Conservation (phyloP, 2,329 filamentous ascomycete genomes). For the Davidsoniella australis region DNA sequence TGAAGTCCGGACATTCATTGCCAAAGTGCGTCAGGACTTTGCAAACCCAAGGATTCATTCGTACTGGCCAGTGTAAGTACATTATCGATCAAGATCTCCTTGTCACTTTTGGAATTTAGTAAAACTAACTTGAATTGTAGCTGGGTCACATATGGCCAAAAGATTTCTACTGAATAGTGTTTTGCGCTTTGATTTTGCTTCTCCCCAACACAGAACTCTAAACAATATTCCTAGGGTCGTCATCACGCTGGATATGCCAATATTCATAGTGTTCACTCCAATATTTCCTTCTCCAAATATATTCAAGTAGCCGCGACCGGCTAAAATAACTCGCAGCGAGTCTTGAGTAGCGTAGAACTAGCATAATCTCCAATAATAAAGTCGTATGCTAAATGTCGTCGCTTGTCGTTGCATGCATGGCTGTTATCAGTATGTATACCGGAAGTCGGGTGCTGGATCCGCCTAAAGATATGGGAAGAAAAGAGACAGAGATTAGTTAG, state of each 20-base stretch:
- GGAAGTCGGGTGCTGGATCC: slow-evolving; percentile 12
- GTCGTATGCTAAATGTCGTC: no score
- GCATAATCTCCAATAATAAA: no score
- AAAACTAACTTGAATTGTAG: neutral
- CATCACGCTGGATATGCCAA: no score
- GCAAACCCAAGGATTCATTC: slow-evolving; percentile 16
- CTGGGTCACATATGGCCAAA: slow-evolving; percentile 1
- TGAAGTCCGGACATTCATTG: slow-evolving; percentile 17
- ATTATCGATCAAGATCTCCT: neutral
- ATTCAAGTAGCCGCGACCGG: no score
- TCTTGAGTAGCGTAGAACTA: no score
- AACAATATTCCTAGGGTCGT: no score
- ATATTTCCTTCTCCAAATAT: no score
- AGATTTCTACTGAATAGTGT: neutral
- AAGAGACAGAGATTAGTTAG: no score
- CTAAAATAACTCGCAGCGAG: no score
- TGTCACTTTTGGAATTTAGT: neutral
- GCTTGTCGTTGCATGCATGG: neutral
- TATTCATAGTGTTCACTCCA: no score
- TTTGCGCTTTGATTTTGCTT: no score
- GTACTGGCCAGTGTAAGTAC: slow-evolving; percentile 14
- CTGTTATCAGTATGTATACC: slow-evolving; percentile 9
- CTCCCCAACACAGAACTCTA: no score
- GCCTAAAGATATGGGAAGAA: slow-evolving; percentile 8
- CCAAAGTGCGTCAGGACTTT: slow-evolving; percentile 16